Conservation (phyloP, 805 yeast species). For the Candida lessepsii region DNA sequence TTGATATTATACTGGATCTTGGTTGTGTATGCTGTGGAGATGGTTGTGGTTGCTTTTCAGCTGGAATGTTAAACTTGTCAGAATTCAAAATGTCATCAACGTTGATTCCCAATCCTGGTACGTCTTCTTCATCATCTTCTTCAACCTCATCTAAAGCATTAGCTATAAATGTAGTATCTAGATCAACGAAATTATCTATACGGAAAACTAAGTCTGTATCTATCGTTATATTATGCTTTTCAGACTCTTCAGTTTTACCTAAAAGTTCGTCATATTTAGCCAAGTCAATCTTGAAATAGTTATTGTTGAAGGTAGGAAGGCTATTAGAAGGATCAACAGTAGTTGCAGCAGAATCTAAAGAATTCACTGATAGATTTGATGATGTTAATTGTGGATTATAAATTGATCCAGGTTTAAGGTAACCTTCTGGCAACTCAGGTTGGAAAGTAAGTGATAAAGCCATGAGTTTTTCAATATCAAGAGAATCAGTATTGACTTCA, state of each 20-base stretch:
- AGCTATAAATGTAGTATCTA: constrained; percentile 18
- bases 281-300: constrained; percentile 33
- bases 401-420: constrained; percentile 20
- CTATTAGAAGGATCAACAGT: constrained; percentile 19
- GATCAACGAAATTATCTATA: constrained; percentile 36
- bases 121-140: constrained; percentile 34
- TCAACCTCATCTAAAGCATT: constrained; percentile 27
- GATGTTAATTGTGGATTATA: constrained; percentile 6
- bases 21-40: neutral
- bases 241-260: constrained; percentile 10
- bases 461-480: constrained; percentile 58
- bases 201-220: constrained; percentile 35
- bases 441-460: constrained; percentile 61
- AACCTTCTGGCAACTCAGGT: constrained; percentile 50
- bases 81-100: constrained; percentile 43
- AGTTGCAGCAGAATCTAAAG: constrained; percentile 23
- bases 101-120: constrained; percentile 41
- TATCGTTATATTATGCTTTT: constrained; percentile 25
- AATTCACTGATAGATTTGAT: constrained; percentile 25
- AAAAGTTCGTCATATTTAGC: constrained; percentile 34
- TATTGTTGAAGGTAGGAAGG: constrained; percentile 37
- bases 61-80: constrained; percentile 31
- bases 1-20: constrained; percentile 16
- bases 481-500: constrained; percentile 40
- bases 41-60: neutral